phyloP scores from a whole-genome alignment of 2,329 filamentous ascomycete genomes.

The Trichoderma sp. region DNA sequence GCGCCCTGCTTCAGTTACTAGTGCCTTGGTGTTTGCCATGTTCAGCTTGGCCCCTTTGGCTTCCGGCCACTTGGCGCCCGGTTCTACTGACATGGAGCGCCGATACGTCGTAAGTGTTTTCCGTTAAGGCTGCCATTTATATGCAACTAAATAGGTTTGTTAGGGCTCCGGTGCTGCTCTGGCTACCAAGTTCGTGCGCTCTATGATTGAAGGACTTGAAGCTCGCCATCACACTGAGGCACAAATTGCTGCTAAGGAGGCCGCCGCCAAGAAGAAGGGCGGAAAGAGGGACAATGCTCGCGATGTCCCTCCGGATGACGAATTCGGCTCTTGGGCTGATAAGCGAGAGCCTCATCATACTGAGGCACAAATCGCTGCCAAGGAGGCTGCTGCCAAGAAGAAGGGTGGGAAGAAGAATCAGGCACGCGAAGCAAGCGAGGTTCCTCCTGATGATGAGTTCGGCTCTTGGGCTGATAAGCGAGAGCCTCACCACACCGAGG shows the following conservation, averaged over 20 bases:
- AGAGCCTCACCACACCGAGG: not conserved
- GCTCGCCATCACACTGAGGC: slow-evolving; percentile 3
- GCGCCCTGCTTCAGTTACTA: not conserved
- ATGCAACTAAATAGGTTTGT: not conserved
- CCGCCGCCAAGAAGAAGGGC: not conserved
- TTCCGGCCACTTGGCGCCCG: not conserved
- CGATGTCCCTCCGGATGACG: too few relatives aligned
- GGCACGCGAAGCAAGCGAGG: not conserved
- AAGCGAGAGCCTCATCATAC: not conserved
- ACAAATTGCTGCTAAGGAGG: slow-evolving; percentile 2
- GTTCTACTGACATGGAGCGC: not conserved
- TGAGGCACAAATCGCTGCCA: not conserved
- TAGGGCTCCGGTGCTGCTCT: not conserved
- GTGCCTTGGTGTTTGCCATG: not conserved
- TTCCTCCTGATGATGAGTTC: not conserved
- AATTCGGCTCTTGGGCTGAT: too few relatives aligned
- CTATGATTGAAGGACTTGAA: not conserved
- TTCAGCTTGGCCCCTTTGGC: not conserved
- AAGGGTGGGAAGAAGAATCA: not conserved
- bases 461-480: not conserved
- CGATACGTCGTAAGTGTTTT: not conserved
- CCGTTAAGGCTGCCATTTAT: not conserved
- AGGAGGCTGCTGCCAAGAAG: not conserved
- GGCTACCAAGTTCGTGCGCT: not conserved
- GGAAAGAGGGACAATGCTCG: not conserved